Conservation (phyloP, 306 rosid species). For the Ziziphus jujuba region DNA sequence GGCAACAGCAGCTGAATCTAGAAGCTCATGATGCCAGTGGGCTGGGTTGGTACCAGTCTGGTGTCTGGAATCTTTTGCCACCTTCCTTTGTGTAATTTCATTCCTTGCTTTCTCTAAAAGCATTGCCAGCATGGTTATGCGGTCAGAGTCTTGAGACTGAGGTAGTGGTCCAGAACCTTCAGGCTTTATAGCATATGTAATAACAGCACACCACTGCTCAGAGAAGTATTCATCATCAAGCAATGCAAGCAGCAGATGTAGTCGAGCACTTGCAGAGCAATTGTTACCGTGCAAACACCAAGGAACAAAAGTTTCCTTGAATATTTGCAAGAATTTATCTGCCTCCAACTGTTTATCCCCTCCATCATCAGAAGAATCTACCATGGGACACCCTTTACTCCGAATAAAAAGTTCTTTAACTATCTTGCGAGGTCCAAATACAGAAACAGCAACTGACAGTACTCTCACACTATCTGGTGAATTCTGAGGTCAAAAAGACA, state of each 20-base stretch:
- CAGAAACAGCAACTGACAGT: constrained; percentile 60
- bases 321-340: constrained; percentile 64
- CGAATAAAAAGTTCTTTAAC: constrained; percentile 56
- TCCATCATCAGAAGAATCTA: constrained; percentile 38
- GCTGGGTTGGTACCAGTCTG: constrained; percentile 42
- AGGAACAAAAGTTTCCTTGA: constrained; percentile 69
- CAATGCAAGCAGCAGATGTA: constrained; percentile 74
- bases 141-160: constrained; percentile 46
- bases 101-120: constrained; percentile 74
- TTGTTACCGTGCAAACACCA: constrained; percentile 74
- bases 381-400: constrained; percentile 31
- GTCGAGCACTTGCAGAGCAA: constrained; percentile 55
- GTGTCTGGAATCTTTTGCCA: constrained; percentile 34
- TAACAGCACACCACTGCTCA: constrained; percentile 70
- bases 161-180: constrained; percentile 41
- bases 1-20: constrained; percentile 72
- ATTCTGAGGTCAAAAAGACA: constrained; percentile 50
- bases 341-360: constrained; percentile 35
- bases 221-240: constrained; percentile 80
- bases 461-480: constrained; percentile 66
- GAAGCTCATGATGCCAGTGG: constrained; percentile 65
- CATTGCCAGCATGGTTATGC: constrained; percentile 58
- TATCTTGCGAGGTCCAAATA: constrained; percentile 77
- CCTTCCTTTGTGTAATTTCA: constrained; percentile 43
- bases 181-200: constrained; percentile 54